Conservation (phyloP, 192 early-diverging fungal genomes). For the Backusella macrospora region DNA sequence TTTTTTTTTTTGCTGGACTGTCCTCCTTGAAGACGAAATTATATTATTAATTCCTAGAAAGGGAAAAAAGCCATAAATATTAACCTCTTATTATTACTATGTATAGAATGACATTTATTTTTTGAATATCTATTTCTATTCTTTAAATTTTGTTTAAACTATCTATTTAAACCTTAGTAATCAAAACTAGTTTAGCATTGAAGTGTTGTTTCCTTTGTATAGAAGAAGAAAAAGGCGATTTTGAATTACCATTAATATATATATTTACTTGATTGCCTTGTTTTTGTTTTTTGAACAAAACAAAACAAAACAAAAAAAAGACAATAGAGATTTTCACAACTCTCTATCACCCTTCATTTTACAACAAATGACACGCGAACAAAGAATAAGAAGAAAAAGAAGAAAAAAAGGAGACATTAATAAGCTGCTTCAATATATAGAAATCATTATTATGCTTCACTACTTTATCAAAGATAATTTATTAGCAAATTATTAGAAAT, state of each 20-base stretch:
- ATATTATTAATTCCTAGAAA: background rate
- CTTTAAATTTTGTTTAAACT: too few relatives aligned
- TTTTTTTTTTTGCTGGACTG: background rate
- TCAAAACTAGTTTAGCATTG: too few relatives aligned
- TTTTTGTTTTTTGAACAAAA: background rate
- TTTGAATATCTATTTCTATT: background rate
- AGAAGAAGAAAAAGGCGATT: too few relatives aligned
- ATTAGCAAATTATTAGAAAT: background rate
- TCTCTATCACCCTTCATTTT: background rate
- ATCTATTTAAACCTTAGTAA: too few relatives aligned
- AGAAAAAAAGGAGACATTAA: background rate
- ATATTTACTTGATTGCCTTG: background rate
- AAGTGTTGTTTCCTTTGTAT: too few relatives aligned
- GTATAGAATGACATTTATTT: background rate
- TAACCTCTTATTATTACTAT: background rate
- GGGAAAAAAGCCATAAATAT: background rate
- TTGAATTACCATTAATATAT: too few relatives aligned
- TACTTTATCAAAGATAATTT: background rate
- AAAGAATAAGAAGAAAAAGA: constrained; percentile 3
- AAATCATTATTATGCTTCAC: background rate
- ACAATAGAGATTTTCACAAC: background rate
- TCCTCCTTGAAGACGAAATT: background rate
- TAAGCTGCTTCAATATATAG: background rate
- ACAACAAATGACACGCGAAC: background rate
- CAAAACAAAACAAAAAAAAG: background rate